Evolutionary conservation across 2,329 filamentous ascomycete genomes (phyloP), one percentile per base, ranked within the genome.

Genomic region (Cladosporium sp.): DNA sequence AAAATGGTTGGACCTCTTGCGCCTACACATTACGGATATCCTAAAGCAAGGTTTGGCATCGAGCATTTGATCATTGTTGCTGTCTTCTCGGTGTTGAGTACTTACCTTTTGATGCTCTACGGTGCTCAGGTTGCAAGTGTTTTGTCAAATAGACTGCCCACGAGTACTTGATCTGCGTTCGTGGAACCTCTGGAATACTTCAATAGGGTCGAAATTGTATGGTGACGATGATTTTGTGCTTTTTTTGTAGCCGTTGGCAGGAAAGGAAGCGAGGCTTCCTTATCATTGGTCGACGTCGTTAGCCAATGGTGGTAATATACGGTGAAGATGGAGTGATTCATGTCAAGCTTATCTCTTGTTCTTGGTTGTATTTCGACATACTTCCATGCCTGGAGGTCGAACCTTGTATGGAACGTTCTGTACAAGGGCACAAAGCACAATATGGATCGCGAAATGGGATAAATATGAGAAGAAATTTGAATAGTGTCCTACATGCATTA

Each of bases 1-100:
- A 78, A 78, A 64, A 75, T 77, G 71, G 69, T 75, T 7, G 74
- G 73, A 1, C 63, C 63, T 24, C 44, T 57, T 22, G 55, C 55
- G 19, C 55, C 55, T 32, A 57, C 47, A 19, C 45, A 34, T 13
- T 50, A 34, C 25, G 47, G 47, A 1, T 57, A 57, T 28, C 13
- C 35, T 3, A 51, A 36, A 12, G 55, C 25, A 9, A 32, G 54
- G 9, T 57, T 44, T 32, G 55, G 45, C 7, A 10, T 35, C 5
- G 25, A 51, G 25, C 45, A 57, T 28, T 17, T 57, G 28, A 10
- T 57, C 10, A 19, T 57, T 25, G 37, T 39, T 35, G 55, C 36
- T 3, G 19, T 57, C 17, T 2, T 45, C 12, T 20, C 45, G 22
- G 47, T 20, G 10, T 28, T 51, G 6, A 13, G 40, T 28, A 44